Evolutionary conservation across 345 rosid species (phyloP).

Genomic region (Cardiospermum halicacabum): DNA sequence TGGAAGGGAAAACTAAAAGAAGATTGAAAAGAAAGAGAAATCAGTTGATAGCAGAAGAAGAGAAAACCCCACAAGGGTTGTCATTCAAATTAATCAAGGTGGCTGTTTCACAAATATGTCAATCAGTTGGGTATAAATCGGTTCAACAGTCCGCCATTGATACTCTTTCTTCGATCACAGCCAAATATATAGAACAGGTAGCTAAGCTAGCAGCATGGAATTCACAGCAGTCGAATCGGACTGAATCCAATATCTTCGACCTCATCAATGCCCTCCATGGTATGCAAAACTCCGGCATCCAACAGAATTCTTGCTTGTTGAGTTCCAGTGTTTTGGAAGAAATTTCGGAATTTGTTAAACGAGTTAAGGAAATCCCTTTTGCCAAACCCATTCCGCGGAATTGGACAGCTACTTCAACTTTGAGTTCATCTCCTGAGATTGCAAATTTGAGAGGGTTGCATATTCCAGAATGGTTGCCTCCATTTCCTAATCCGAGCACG

Average conservation of each 20-base stretch:
- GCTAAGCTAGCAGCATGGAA: slow-evolving; percentile 34
- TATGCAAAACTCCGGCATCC: slow-evolving; percentile 26
- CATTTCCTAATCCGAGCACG: slow-evolving; percentile 23
- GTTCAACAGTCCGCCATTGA: slow-evolving; percentile 40
- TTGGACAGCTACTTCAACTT: background rate
- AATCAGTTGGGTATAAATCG: slow-evolving; percentile 41
- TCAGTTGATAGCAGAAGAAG: slow-evolving; percentile 17
- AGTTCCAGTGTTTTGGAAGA: slow-evolving; percentile 29
- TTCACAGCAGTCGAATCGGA: slow-evolving; percentile 42
- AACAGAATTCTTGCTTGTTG: slow-evolving; percentile 19
- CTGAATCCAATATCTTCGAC: slow-evolving; percentile 48
- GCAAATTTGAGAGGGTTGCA: slow-evolving; percentile 7
- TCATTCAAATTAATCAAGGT: slow-evolving; percentile 34
- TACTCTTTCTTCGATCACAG: slow-evolving; percentile 38
- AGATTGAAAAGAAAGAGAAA: background rate
- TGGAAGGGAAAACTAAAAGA: background rate
- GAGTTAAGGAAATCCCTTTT: slow-evolving; percentile 47
- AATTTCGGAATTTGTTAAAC: slow-evolving; percentile 30
- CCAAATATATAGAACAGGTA: slow-evolving; percentile 35
- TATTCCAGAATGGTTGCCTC: slow-evolving; percentile 38
- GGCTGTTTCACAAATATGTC: slow-evolving; percentile 61
- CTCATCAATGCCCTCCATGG: slow-evolving; percentile 43
- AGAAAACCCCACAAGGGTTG: slow-evolving; percentile 25
- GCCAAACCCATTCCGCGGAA: slow-evolving; percentile 44
- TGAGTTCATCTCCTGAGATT: background rate